Conservation (phyloP, 148 eudicot species). For the Chenopodium berlandieri region DNA sequence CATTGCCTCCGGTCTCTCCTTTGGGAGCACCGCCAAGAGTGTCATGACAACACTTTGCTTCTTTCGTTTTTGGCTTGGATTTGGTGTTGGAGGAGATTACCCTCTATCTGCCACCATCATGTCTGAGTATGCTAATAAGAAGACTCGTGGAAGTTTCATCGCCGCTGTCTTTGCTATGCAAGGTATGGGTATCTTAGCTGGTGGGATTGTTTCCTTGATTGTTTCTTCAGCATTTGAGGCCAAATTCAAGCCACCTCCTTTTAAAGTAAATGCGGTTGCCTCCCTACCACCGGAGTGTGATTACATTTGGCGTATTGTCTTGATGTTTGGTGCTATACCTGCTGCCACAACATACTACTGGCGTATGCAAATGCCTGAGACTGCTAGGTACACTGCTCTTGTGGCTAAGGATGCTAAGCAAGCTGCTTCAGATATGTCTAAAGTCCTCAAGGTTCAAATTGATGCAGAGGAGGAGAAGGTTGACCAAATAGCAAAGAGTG, state of each 20-base stretch:
- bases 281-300: conserved; percentile 37
- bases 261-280: background rate
- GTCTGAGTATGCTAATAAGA: conserved; percentile 81
- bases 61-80: conserved; percentile 78
- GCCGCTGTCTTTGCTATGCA: conserved; percentile 85
- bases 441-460: conserved; percentile 37
- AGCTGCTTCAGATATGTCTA: conserved; percentile 60
- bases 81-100: conserved; percentile 74
- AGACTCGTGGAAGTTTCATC: conserved; percentile 63
- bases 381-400: conserved; percentile 57
- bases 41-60: conserved; percentile 74
- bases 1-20: conserved; percentile 57
- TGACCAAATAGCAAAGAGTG: conserved; percentile 10
- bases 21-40: conserved; percentile 34
- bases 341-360: conserved; percentile 49
- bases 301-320: conserved; percentile 38
- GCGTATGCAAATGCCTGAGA: conserved; percentile 67
- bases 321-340: conserved; percentile 61
- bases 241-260: conserved; percentile 23
- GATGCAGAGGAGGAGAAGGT: conserved; percentile 37
- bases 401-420: conserved; percentile 59
- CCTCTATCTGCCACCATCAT: conserved; percentile 77
- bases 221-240: conserved; percentile 40
- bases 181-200: conserved; percentile 55
- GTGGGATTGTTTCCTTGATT: conserved; percentile 53